phyloP scores from a whole-genome alignment of 768 basidiomycete genomes.

The Pleurotus djamor region DNA sequence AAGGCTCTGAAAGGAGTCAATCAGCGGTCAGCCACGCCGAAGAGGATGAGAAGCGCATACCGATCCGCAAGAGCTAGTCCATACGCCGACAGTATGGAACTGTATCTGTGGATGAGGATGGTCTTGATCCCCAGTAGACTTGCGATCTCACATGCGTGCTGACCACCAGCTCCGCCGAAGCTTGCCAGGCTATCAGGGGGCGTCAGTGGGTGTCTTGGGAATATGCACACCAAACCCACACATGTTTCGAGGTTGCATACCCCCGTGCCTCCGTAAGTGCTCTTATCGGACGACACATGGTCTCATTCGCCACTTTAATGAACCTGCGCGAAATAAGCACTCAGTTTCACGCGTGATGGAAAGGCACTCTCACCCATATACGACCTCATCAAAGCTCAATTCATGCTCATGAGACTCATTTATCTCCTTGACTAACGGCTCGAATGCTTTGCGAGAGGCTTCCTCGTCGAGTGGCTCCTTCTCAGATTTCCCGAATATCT shows the following conservation, averaged over 20 bases:
- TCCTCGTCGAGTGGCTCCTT: slow-evolving; percentile 80
- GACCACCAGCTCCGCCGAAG: slow-evolving; percentile 90
- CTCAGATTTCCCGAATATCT: slow-evolving; percentile 90
- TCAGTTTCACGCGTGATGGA: not conserved
- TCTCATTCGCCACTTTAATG: slow-evolving; percentile 96
- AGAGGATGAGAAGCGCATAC: slow-evolving; percentile 20
- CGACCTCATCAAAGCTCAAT: slow-evolving; percentile 77
- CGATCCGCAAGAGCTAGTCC: slow-evolving; percentile 89
- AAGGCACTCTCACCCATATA: slow-evolving; percentile 65
- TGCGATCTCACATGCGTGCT: slow-evolving; percentile 93
- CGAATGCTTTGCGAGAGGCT: slow-evolving; percentile 68
- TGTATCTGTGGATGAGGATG: slow-evolving; percentile 87
- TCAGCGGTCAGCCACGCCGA: not conserved
- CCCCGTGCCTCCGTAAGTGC: slow-evolving; percentile 89
- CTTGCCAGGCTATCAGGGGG: slow-evolving; percentile 61
- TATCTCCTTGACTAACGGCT: slow-evolving; percentile 65
- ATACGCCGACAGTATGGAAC: slow-evolving; percentile 91
- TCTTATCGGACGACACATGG: slow-evolving; percentile 92
- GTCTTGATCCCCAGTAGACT: slow-evolving; percentile 82
- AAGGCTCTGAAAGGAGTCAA: slow-evolving; percentile 53
- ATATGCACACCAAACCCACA: slow-evolving; percentile 28
- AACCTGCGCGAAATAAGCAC: slow-evolving; percentile 48
- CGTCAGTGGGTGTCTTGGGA: not conserved
- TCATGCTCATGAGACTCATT: slow-evolving; percentile 60
- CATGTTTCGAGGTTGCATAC: slow-evolving; percentile 76